Base-by-base conservation (phyloP, 768 basidiomycete species). In the Naganishia kalamii region DNA sequence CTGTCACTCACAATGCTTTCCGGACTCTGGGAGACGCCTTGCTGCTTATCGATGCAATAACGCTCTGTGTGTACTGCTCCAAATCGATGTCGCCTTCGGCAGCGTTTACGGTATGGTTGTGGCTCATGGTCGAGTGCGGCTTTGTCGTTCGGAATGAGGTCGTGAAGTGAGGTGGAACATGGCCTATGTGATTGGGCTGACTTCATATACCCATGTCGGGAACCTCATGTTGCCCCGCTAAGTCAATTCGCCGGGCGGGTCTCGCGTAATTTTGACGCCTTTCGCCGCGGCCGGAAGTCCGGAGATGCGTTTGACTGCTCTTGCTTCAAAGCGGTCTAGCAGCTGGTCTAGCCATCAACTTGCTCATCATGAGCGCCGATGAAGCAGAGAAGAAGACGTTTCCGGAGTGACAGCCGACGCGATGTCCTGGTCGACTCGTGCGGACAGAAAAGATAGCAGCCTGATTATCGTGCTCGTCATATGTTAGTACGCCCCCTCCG, bases 61-160 rank as follows among this genome's bases (percentile, higher is more conserved):
- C 54, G 27, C 54, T 57, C 30, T 57, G 54, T 35, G 54, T 57
- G 25, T 57, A 57, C 37, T 57, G 54, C 33, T 57, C 54, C 54
- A 57, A 15, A 32, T 57, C 54, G 23, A 57, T 57, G 11, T 57
- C 35, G 12, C 40, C 54, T 11, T 15, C 21, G 3, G 54, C 23
- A 40, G 54, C 33, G 23, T 57, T 57, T n/a, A 57, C 40, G 19
- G 54, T 57, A 15, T 44, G 43, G 5, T 17, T 17, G 10, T 40
- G 43, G 54, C 23, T 57, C 43, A 44, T 44, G 43, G 12, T 44
- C 19, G 19, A 10, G 12, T 44, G 43, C 43, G 5, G 21, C 21
- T 6, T n/a, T 8, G 17, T 7, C 17, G 7, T 40, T 40, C 17
- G 37, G 17, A 40, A 40, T 40, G 37, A 17, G 37, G 7, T 40